A percentile compares a stretch with the other conserved stretches of the same genome.
These are phyloP conservation scores for Bothriochloa decipiens DNA, from an alignment of 176 grass and related monocot species.

Conservation along the genomic window DNA sequence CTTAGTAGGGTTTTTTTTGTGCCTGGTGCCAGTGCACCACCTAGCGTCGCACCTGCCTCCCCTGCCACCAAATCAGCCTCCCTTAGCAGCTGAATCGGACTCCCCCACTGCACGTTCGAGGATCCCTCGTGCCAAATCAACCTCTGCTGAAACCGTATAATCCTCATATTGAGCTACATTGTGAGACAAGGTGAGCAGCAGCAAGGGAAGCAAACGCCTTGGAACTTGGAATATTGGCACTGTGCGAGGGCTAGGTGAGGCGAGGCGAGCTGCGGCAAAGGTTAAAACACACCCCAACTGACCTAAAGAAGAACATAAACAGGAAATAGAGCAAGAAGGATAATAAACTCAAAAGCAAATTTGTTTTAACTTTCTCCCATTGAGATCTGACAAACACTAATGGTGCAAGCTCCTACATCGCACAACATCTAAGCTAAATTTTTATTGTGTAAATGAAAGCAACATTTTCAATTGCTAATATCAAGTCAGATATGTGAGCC, in stretches of 20 bases:
- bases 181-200: not conserved
- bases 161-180: not conserved
- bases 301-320: not conserved
- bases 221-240: not conserved
- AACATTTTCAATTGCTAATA: not conserved
- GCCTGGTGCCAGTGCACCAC: not conserved
- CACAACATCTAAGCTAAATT: slow-evolving; percentile 13
- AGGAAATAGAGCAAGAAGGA: not conserved
- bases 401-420: not conserved
- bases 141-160: not conserved
- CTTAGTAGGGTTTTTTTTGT: not conserved
- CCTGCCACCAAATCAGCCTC: not conserved
- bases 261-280: not conserved
- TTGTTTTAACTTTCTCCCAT: slow-evolving; percentile 4
- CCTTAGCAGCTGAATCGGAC: not conserved
- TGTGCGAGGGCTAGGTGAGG: not conserved
- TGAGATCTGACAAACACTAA: slow-evolving; percentile 31
- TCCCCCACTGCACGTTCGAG: not conserved
- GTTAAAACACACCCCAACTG: not conserved
- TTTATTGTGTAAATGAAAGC: slow-evolving; percentile 23
- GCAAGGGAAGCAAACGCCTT: not conserved
- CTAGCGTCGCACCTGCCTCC: not conserved
- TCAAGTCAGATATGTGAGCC: slow-evolving; percentile 6
- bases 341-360: not conserved
- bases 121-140: not conserved